Evolutionary conservation across 164 flowering plant genomes (phyloP), one percentile per base, ranked within the genome.

Genomic region (Litsea cubeba): DNA sequence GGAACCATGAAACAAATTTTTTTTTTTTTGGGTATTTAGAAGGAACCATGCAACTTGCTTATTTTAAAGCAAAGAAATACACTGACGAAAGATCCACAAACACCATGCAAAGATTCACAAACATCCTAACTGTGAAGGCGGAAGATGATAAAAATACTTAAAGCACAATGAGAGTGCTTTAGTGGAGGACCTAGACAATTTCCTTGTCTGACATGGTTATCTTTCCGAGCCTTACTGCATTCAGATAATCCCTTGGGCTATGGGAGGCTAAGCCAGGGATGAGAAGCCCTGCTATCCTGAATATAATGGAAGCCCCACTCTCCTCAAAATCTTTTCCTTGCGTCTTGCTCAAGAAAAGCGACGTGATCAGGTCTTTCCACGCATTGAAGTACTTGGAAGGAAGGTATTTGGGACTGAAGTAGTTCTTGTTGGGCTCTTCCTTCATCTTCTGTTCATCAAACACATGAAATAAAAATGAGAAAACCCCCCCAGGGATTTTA

Each of bases 231-330:
- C 76, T 72, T 20, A 30, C 60, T 23, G 70, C 72, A 28, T 79
- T 79, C 2, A 75, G 26, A 50, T 78, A 79, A 65, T 79, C 81
- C 67, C 76, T 75, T 18, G 81, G 81, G 50, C 73, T 75, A 65
- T 79, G 78, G 25, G 76, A 72, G 26, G 73, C 81, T 6, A 72
- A 0, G 0, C 81, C 81, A 12, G 78, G 81, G 3, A 79, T 22
- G 26, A 75, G 23, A 30, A 79, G 76, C 26, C 78, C 75, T 6
- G 64, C 2, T 22, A 35, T 0, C 70, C 81, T 72, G 7, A 5
- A 50, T 3, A 50, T 2, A 0, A 69, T 68, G 12, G 76, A 79
- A 24, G 26, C 25, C 2, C 10, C 24, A 20, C 73, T 28, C 57
- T 79, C 81, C 50, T 64, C 72, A 70, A 50, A 79, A 5, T 78